Conservation (phyloP, 2,329 filamentous ascomycete species). For the Pleurostoma richardsiae region DNA sequence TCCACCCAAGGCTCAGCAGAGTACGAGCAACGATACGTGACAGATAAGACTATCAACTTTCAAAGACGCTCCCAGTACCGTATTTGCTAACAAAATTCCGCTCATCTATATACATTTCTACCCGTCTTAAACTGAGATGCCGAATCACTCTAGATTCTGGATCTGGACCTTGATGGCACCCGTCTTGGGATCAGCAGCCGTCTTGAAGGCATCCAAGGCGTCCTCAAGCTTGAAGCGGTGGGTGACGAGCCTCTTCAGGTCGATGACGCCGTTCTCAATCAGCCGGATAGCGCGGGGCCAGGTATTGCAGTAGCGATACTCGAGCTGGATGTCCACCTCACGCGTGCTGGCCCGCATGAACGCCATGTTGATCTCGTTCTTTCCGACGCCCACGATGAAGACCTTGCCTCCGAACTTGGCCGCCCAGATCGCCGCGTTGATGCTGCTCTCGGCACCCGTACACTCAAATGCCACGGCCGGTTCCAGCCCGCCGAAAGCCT, state of each 20-base stretch:
- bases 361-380: constrained; percentile 89
- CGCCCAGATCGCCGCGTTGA: constrained; percentile 79
- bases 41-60: too few relatives aligned
- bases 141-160: constrained; percentile 54
- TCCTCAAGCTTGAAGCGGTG: constrained; percentile 83
- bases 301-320: constrained; percentile 92
- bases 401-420: constrained; percentile 94
- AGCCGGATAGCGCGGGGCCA: constrained; percentile 92
- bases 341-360: constrained; percentile 90
- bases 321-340: constrained; percentile 91
- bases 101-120: too few relatives aligned
- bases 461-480: constrained; percentile 83
- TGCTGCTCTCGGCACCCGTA: constrained; percentile 89
- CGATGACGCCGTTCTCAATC: constrained; percentile 76
- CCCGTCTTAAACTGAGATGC: too few relatives aligned
- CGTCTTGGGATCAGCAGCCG: constrained; percentile 78
- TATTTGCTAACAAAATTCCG: too few relatives aligned
- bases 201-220: constrained; percentile 82
- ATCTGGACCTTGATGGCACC: constrained; percentile 98
- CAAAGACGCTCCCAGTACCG: too few relatives aligned
- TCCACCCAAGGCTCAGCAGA: too few relatives aligned
- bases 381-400: constrained; percentile 91
- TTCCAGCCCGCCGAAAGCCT: constrained; percentile 70
- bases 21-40: too few relatives aligned
- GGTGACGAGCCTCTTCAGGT: constrained; percentile 77